Conservation (phyloP, 768 basidiomycete genomes). For the Lactarius psammicola region DNA sequence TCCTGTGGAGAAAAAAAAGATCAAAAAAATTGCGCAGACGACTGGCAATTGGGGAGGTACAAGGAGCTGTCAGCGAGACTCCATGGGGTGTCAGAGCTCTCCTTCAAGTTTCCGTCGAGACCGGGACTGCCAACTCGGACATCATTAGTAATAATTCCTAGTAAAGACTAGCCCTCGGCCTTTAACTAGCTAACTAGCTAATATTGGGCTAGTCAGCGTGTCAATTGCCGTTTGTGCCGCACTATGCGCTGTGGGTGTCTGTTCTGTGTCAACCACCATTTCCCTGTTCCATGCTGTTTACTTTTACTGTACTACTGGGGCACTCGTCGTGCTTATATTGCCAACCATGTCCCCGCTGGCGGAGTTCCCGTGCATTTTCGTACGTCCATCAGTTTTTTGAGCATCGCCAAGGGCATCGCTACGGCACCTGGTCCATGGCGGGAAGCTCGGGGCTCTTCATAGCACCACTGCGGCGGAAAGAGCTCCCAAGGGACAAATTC, state of each 20-base stretch:
- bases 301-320: neutral
- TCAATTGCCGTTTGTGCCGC: neutral
- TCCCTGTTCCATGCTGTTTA: neutral
- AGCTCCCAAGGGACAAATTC: neutral
- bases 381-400: neutral
- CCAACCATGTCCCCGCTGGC: neutral
- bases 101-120: neutral
- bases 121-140: no score
- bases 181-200: neutral
- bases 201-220: neutral
- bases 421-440: neutral
- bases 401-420: neutral
- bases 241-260: neutral
- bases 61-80: neutral
- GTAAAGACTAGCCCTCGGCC: neutral
- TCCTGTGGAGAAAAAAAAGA: neutral
- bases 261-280: neutral
- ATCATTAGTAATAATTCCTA: neutral
- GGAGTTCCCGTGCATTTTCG: neutral
- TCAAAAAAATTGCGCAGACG: neutral
- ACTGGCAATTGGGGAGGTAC: neutral
- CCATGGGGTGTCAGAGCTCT: neutral
- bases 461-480: neutral
- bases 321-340: neutral
- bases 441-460: neutral